Conservation (phyloP, 2,329 filamentous ascomycete genomes). For the Magnaporthales sp. region DNA sequence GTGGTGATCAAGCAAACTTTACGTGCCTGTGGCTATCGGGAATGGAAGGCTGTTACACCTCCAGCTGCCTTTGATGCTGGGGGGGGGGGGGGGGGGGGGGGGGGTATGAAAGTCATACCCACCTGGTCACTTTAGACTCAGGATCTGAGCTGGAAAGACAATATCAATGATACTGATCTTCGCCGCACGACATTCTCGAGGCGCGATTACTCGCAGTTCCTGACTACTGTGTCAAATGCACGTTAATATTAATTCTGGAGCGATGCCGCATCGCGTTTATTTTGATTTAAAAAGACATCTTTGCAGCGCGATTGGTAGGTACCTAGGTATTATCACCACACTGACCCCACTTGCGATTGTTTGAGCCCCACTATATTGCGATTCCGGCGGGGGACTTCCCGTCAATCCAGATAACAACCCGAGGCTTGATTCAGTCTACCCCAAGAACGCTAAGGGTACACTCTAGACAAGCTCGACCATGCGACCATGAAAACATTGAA, state of each 20-base stretch:
- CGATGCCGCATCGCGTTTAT: too few relatives aligned
- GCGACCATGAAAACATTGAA: not conserved
- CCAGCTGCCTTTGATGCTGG: not conserved
- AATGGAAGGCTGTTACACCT: not conserved
- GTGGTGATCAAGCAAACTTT: not conserved
- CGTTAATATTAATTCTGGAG: too few relatives aligned
- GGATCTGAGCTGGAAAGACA: not conserved
- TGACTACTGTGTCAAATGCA: too few relatives aligned
- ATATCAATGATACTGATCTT: not conserved
- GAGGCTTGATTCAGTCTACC: not conserved
- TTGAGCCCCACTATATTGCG: not conserved
- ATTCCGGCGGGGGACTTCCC: not conserved
- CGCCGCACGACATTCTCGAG: not conserved
- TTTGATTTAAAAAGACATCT: too few relatives aligned
- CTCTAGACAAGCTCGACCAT: not conserved
- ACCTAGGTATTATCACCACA: not conserved
- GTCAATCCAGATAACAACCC: not conserved
- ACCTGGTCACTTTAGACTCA: not conserved
- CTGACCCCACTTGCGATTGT: not conserved
- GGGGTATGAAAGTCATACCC: not conserved
- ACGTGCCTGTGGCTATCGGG: not conserved
- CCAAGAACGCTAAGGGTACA: not conserved
- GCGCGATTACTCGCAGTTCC: not conserved
- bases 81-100: too few relatives aligned
- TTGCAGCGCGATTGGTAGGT: too few relatives aligned